Evolutionary conservation across 2,329 filamentous ascomycete species (phyloP), one percentile per base, ranked within the genome.

Genomic region (Rugonectria rugulosa): DNA sequence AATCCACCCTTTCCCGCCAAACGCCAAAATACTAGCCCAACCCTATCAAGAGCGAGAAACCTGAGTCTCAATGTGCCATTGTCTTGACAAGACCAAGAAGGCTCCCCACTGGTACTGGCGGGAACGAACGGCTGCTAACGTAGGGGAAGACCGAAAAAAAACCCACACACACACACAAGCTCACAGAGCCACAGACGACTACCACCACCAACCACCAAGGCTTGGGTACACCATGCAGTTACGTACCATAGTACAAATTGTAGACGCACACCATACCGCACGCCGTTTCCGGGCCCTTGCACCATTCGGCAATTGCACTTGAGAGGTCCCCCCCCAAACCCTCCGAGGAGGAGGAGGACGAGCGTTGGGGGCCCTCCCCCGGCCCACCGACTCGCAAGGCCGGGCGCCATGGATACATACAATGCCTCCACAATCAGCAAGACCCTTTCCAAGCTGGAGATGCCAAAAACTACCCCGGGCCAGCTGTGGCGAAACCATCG

Each of bases 61-160:
- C n/a, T n/a, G n/a, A 58, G 62, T 59, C 47, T 56, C 64, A 63
- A 60, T 62, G 53, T 58, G 57, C 58, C 59, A 61, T 42, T 45
- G 53, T 56, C 40, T 60, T 62, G 50, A 38, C 37, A 54, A 42
- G 6, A 11, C 50, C 44, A 57, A 51, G n/a, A n/a, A 36, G 55
- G 53, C 56, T 56, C 52, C 48, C 63, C 64, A 65, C 62, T 57
- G 32, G 24, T 17, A 40, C 41, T 34, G 55, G 64, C 63, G 64
- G 64, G 64, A 67, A 59, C 64, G 64, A 65, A 67, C 64, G 64
- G 64, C 62, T 64, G 54, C 63, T 66, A n/a, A n/a, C n/a, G n/a
- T n/a, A 65, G 57, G 61, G 56, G 47, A 31, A 52, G 48, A 48
- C 41, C 56, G 23, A 53, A 36, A 40, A n/a, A n/a, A n/a, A 43